Evolutionary conservation across 345 rosid genomes (phyloP), one percentile per base, ranked within the genome.

Genomic region (Citrus maxima): DNA sequence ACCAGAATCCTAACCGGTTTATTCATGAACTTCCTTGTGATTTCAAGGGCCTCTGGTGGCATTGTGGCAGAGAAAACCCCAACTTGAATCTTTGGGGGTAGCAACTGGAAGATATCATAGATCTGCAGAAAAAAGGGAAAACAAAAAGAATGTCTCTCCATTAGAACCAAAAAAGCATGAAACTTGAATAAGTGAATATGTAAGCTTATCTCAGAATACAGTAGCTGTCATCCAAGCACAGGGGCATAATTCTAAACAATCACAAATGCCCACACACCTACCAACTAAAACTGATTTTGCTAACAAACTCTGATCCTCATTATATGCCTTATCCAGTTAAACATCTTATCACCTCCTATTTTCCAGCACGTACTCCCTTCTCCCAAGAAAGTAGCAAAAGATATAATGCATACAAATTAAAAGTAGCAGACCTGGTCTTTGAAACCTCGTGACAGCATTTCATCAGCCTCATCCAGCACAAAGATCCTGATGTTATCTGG

Each of bases 401-500:
- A 74, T 60, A 16, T 25, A 1, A 46, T 14, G 10, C 65, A 75
- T 19, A 60, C 10, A 46, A 40, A 49, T 38, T 70, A 38, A 51
- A 62, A 70, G 59, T 46, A 49, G 64, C 79, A 70, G 61, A 90
- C 95, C 93, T 92, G 96, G 82, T 92, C 96, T 85, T 92, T 92
- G 79, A 92, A 92, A 76, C 96, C 96, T 67, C 96, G 92, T 28
- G 95, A 92, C 74, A 92, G 93, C 95, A 92, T 92, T 61, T 92
- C 95, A 83, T 92, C 95, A 61, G 95, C 95, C 80, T 91, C 95
- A 78, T 91, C 95, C 82, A 91, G 83, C 32, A 89, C 92, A 84
- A 91, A 91, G 87, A 91, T 91, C 87, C 79, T 88, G 72, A 92
- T 92, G 76, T 76, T 0, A 75, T 92, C 95, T 22, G 93, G 90